Evolutionary conservation across 2,329 filamentous ascomycete genomes (phyloP).

Genomic region (Tricladium varicosporioides): DNA sequence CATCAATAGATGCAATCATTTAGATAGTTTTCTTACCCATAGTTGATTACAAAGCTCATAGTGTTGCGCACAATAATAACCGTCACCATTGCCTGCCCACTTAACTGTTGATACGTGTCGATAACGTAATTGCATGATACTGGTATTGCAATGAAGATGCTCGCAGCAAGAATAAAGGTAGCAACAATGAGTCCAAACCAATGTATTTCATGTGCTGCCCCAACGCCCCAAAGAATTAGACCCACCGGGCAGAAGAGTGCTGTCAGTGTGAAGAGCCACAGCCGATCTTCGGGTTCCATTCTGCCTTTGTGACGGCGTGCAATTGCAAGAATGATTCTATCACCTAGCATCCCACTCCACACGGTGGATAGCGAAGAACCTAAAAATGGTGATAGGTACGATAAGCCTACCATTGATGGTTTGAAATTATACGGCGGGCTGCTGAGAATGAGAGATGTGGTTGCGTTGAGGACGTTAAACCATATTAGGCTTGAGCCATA

Average conservation of each 20-base stretch:
- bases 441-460: conserved; percentile 34
- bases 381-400: conserved; percentile 33
- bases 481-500: conserved; percentile 37
- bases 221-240: conserved; percentile 48
- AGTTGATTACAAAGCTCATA: conserved; percentile 3
- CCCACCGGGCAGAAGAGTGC: conserved; percentile 40
- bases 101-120: background rate
- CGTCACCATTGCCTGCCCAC: background rate
- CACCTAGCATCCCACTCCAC: conserved; percentile 20
- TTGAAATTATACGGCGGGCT: conserved; percentile 36
- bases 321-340: conserved; percentile 32
- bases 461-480: conserved; percentile 38
- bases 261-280: conserved; percentile 30
- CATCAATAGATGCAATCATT: too few species aligned
- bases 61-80: background rate
- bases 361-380: conserved; percentile 12
- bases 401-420: conserved; percentile 34
- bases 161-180: conserved; percentile 42
- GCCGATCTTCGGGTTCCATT: conserved; percentile 26
- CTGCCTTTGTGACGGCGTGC: conserved; percentile 39
- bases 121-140: background rate
- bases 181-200: conserved; percentile 43
- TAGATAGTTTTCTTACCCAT: too few species aligned
- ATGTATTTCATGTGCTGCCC: conserved; percentile 44
- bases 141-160: background rate